A percentile compares a stretch with the other conserved stretches of the same genome.
phyloP scores from a whole-genome alignment of 306 rosid genomes.

The Macrotyloma uniflorum region DNA sequence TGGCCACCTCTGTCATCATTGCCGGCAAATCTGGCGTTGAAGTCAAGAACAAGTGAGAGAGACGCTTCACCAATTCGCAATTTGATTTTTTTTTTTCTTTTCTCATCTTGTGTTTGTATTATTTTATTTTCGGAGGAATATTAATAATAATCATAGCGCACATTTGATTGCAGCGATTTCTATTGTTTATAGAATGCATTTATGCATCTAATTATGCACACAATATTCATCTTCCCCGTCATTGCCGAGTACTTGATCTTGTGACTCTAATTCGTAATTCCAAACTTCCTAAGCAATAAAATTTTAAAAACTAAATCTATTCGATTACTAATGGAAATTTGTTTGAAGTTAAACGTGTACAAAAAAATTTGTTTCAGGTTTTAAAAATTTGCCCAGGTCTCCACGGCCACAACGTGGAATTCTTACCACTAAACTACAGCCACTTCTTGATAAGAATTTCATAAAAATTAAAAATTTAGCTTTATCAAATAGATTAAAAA shows the following conservation, averaged over 20 bases:
- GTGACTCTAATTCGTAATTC: neutral
- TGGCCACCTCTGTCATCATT: conserved; percentile 78
- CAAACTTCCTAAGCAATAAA: neutral
- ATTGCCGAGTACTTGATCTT: too few species aligned
- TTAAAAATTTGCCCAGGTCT: neutral
- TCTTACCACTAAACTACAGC: too few species aligned
- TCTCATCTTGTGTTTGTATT: neutral
- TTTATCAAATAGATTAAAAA: too few species aligned
- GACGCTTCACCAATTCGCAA: neutral
- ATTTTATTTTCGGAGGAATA: neutral
- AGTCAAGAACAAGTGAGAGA: conserved; percentile 58
- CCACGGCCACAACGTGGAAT: conserved; percentile 22
- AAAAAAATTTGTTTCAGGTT: neutral
- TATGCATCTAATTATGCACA: neutral
- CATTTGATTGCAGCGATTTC: neutral
- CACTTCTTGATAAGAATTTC: neutral
- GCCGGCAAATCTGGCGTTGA: conserved; percentile 69
- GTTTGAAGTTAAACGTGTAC: too few species aligned
- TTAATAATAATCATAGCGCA: neutral
- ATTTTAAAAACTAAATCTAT: neutral
- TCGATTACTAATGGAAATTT: too few species aligned
- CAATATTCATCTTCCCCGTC: neutral
- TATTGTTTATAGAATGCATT: too few species aligned
- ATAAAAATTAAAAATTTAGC: too few species aligned
- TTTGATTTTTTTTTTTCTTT: neutral